phyloP scores from a whole-genome alignment of 768 basidiomycete species.

The Boletus eberwhitei region DNA sequence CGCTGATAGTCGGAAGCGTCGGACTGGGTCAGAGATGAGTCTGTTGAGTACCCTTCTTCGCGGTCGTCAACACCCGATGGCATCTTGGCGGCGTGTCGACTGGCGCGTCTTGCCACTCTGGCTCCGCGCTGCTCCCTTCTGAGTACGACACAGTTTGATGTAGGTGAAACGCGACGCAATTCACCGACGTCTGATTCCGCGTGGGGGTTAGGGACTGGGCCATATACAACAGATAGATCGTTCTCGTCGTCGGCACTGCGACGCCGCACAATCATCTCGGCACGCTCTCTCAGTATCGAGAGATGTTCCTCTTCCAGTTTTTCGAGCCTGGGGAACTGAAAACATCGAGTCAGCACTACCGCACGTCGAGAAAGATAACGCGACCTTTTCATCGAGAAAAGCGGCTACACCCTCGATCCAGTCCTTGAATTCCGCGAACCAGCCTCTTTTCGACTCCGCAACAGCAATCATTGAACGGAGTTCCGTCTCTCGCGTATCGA shows the following conservation, averaged over 20 bases:
- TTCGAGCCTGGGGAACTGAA: constrained; percentile 74
- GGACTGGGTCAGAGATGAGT: constrained; percentile 62
- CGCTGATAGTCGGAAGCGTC: constrained; percentile 68
- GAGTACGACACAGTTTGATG: constrained; percentile 42
- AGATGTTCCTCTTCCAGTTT: constrained; percentile 72
- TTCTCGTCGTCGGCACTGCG: constrained; percentile 76
- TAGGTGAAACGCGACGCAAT: constrained; percentile 49
- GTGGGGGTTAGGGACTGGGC: constrained; percentile 41
- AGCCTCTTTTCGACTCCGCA: constrained; percentile 76
- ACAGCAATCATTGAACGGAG: constrained; percentile 70
- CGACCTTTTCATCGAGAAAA: constrained; percentile 88
- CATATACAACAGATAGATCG: constrained; percentile 70
- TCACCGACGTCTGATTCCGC: constrained; percentile 52
- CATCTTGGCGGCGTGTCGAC: constrained; percentile 36
- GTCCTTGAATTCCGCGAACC: constrained; percentile 75
- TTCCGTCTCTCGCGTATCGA: constrained; percentile 67
- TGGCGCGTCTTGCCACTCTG: constrained; percentile 53
- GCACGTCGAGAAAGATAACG: constrained; percentile 3
- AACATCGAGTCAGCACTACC: not conserved
- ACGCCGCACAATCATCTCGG: constrained; percentile 64
- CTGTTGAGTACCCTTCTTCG: constrained; percentile 89
- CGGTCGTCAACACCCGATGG: constrained; percentile 20
- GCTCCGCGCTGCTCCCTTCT: constrained; percentile 57
- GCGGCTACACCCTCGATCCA: constrained; percentile 80
- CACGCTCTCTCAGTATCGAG: constrained; percentile 70